Evolutionary conservation across 345 rosid species (phyloP), one percentile per base, ranked within the genome.

Genomic region (Citrus hindsii): DNA sequence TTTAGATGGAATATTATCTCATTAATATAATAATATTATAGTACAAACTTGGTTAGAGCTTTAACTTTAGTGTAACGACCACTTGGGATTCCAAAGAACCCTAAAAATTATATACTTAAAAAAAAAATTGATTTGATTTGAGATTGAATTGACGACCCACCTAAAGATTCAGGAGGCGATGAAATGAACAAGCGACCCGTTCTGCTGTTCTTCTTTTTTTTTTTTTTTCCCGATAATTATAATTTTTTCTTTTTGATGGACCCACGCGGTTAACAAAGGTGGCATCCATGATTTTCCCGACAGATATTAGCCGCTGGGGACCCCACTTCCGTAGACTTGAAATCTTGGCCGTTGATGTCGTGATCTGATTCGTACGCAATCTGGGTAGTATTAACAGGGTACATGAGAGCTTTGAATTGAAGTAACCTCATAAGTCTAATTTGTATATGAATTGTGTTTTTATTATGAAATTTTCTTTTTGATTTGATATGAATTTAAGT

Each of bases 61-160:
- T 85, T 74, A 69, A 65, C 85, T 82, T 81, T 76, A 55, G 40
- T 73, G 51, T 79, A 81, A 81, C 82, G 75, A 81, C 81, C 82
- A 25, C 86, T 81, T 86, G 86, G 88, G 88, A 83, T 83, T 77
- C 88, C 85, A 76, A 82, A 80, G 79, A 82, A 73, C 33, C 79
- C 5, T 1, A 9, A 7, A 48, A 51, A 42, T 6, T 0, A 46
- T 46, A 46, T 46, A 42, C 10, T 37, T 37, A 21, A 24, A 86
- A 33, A 33, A 71, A 71, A 72, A 33, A 78, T 53, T 74, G 83
- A 81, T 58, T 51, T 86, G 89, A 85, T 89, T 76, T 74, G 75
- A 73, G 83, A 77, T 69, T 79, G 77, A 86, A 81, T 80, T 79
- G 91, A 88, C 89, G 84, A 82, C 87, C 83, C 87, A 85, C 87